Evolutionary conservation across 2,329 filamentous ascomycete species (phyloP).

Genomic region (Monosporascus cannonballus): DNA sequence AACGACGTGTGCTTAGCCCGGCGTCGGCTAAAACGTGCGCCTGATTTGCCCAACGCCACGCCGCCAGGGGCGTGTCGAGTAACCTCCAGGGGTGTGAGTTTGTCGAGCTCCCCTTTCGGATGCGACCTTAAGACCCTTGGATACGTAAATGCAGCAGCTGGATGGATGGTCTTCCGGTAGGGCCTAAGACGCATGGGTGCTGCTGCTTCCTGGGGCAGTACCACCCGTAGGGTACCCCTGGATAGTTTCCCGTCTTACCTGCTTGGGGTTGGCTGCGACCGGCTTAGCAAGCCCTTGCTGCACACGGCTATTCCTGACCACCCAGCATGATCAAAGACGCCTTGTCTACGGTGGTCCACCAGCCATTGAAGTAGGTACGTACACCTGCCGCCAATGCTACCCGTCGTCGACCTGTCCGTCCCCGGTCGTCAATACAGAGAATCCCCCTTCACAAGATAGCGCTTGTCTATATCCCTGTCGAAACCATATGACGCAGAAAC

Average conservation of each 20-base stretch:
- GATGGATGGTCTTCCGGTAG: constrained; percentile 20
- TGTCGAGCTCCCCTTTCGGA: constrained; percentile 9
- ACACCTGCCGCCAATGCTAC: constrained; percentile 20
- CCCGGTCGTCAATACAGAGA: constrained; percentile 25
- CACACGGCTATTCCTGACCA: background rate
- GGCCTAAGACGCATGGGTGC: constrained; percentile 18
- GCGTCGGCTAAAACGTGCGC: constrained; percentile 6
- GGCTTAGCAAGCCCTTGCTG: background rate
- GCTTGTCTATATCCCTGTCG: constrained; percentile 27
- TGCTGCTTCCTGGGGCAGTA: constrained; percentile 23
- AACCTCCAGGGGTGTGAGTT: constrained; percentile 5
- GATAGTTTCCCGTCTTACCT: constrained; percentile 8
- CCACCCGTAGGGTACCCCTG: constrained; percentile 27
- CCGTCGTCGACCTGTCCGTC: constrained; percentile 23
- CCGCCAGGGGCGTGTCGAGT: constrained; percentile 2
- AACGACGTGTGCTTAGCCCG: constrained; percentile 17
- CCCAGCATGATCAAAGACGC: background rate
- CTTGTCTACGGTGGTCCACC: background rate
- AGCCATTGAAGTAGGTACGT: background rate
- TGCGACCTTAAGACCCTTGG: background rate
- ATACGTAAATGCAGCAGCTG: constrained; percentile 14
- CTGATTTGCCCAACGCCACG: constrained; percentile 11
- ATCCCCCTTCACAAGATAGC: constrained; percentile 21
- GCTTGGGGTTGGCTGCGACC: background rate
- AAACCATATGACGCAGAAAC: constrained; percentile 31